Evolutionary conservation across 768 basidiomycete species (phyloP).

Genomic region (Tricholoma sp.): DNA sequence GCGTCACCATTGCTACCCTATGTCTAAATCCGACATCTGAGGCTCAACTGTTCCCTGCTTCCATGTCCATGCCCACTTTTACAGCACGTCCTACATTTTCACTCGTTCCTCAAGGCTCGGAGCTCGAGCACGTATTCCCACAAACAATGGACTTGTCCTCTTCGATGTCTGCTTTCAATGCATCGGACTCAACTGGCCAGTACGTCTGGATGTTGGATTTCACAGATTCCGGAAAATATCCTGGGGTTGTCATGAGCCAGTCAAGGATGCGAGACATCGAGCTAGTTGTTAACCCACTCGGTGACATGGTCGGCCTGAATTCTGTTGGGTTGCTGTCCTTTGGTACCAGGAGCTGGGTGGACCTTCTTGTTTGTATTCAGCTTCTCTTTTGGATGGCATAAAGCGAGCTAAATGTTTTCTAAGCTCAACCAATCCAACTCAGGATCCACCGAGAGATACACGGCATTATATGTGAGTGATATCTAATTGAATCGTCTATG

Average conservation of each 20-base stretch:
- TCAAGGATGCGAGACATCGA: conserved; percentile 72
- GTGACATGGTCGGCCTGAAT: conserved; percentile 39
- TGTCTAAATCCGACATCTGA: conserved; percentile 31
- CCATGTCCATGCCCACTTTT: conserved; percentile 42
- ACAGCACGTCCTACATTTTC: conserved; percentile 49
- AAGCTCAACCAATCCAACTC: conserved; percentile 51
- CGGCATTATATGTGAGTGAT: conserved; percentile 56
- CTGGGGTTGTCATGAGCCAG: conserved; percentile 70
- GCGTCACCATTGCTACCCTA: conserved; percentile 54
- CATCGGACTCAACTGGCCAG: conserved; percentile 17
- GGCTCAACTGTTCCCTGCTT: conserved; percentile 34
- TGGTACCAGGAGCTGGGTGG: conserved; percentile 58
- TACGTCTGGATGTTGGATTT: conserved; percentile 72
- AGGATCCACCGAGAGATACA: conserved; percentile 59
- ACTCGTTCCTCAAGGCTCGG: conserved; percentile 39
- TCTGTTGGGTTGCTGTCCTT: conserved; percentile 39
- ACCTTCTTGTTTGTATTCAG: conserved; percentile 45
- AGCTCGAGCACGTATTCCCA: conserved; percentile 50
- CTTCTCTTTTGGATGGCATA: background rate
- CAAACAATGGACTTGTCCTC: conserved; percentile 29
- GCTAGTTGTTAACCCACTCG: conserved; percentile 51
- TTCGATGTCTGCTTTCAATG: conserved; percentile 14
- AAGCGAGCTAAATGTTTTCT: conserved; percentile 1
- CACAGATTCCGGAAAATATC: conserved; percentile 44
- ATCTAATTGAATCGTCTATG: background rate